Base-by-base conservation (phyloP, 768 basidiomycete genomes). In the Coprinopsis strossmayeri region DNA sequence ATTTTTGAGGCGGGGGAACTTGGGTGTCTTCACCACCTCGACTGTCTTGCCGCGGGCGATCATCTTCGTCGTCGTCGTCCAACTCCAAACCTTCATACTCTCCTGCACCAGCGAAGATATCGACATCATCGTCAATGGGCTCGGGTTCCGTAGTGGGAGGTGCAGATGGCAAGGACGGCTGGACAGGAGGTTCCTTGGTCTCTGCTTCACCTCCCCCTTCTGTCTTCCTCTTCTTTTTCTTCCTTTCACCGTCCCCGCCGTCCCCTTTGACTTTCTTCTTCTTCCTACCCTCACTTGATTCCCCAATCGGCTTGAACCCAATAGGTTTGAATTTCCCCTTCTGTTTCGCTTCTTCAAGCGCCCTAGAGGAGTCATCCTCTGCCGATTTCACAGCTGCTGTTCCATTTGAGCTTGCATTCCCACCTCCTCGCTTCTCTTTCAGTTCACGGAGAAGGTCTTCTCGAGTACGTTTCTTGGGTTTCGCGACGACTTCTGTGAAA, bases 101-200 rank as follows among this genome's bases (percentile, higher is more conserved):
- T 7, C 84, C 91, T 3, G 80, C 88, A 46, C 70, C 92, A 1
- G 81, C 87, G 61, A 96, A 96, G 35, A 96, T 94, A 59, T 95
- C 87, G 34, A 90, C 77, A 45, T 90, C 81, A 17, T 80, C 81
- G n/a, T 67, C 61, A 5, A 70, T 53, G 4, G 69, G 64, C 49
- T 70, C 69, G 3, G 67, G 62, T 45, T 72, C 67, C 0, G 65
- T 61, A 49, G 57, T 58, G 5, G 61, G 53, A 20, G 50, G 38
- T 10, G 59, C 23, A 9, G 61, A 55, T 3, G 59, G 52, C 3
- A 48, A 52, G 26, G 59, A 61, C 2, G 63, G 56, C 26, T 40
- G 40, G 15, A 28, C 27, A 34, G 10, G 41, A 48, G 32, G 49
- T 30, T 50, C 53, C 47, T 56, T 59, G 56, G 47, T 61, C 54